A percentile compares a stretch with the other conserved stretches of the same genome.
These are phyloP conservation scores for Dichotomocladium elegans DNA, from an alignment of 371 early-diverging fungal genomes.

Conservation along the genomic window DNA sequence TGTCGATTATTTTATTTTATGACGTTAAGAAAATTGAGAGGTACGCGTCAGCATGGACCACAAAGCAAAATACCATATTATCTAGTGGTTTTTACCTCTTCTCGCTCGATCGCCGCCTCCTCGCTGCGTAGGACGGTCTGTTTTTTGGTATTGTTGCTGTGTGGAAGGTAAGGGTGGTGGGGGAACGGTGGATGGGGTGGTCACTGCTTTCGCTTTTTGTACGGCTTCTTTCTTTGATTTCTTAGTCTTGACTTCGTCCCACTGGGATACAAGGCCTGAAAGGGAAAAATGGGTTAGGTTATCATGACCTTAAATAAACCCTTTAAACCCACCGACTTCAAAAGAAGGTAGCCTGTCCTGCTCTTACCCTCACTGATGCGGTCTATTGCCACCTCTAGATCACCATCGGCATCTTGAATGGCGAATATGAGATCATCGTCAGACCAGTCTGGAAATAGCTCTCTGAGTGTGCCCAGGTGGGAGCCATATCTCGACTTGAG, in stretches of 20 bases:
- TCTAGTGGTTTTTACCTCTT: slow-evolving; percentile 17
- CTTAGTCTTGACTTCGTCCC: slow-evolving; percentile 89
- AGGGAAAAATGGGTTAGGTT: not conserved
- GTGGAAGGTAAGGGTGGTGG: slow-evolving; percentile 11
- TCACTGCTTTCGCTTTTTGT: slow-evolving; percentile 35
- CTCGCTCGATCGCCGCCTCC: slow-evolving; percentile 14
- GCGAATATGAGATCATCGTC: slow-evolving; percentile 86
- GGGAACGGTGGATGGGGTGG: slow-evolving; percentile 13
- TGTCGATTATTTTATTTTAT: no score
- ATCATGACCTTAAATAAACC: not conserved
- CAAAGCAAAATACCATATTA: not conserved
- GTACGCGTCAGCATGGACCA: slow-evolving; percentile 7
- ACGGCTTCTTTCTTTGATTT: slow-evolving; percentile 53
- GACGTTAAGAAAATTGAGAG: no score
- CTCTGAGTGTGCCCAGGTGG: slow-evolving; percentile 70
- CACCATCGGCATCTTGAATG: slow-evolving; percentile 84
- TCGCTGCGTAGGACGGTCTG: no score
- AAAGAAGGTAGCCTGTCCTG: not conserved
- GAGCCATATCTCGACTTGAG: slow-evolving; percentile 62
- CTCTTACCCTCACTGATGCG: slow-evolving; percentile 84
- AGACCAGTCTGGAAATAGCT: slow-evolving; percentile 86
- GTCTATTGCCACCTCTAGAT: slow-evolving; percentile 74
- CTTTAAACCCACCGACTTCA: not conserved
- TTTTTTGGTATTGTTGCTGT: slow-evolving; percentile 6
- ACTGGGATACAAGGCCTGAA: slow-evolving; percentile 63